Evolutionary conservation across 2,329 filamentous ascomycete species (phyloP), one percentile per base, ranked within the genome.

Genomic region (Emergomyces africanus): DNA sequence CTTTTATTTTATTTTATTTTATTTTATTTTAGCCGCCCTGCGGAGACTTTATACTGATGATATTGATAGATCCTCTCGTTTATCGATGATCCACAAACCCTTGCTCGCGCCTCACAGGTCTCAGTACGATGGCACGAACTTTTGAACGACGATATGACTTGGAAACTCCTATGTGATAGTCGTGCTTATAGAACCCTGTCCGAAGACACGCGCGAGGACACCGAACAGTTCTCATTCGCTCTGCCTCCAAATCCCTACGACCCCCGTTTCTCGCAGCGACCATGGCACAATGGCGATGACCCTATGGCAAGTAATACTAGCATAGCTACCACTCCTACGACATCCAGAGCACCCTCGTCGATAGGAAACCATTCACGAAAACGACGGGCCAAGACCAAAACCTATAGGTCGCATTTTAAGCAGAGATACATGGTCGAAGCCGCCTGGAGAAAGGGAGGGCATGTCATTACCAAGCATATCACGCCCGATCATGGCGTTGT

Each of bases 381-480:
- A 64, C 74, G 68, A 71, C 85, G 76, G 76, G 84, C 72, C 6
- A 87, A 86, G 65, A 80, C 89, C 33, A 85, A 86, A 65, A 92
- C 90, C 1, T 96, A 97, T 76, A 90, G 95, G 68, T 95, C 89
- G 5, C 92, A 97, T 73, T 99, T 99, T 78, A 97, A 97, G 73
- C 91, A 97, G 71, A 83, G 90, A 68, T 97, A 97, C 71, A 84
- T 97, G 75, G 92, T 99, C 18, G 94, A 99, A 72, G 95, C 91
- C 0, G 94, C 94, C 15, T 99, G 94, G 94, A 87, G 89, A 64
- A 90, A 88, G 59, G 92, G 94, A 37, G 94, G 94, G n/a, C 82
- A 83, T 55, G 87, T 89, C 69, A 87, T 88, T 48, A 84, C 88
- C 46, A 84, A 87, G 62, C 90, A 95, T 69, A 96, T 97, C 62